Percentiles rank a stretch among this genome's conserved stretches.
phyloP scores from a whole-genome alignment of 257 asterid species.

The Nicotiana tomentosiformis region DNA sequence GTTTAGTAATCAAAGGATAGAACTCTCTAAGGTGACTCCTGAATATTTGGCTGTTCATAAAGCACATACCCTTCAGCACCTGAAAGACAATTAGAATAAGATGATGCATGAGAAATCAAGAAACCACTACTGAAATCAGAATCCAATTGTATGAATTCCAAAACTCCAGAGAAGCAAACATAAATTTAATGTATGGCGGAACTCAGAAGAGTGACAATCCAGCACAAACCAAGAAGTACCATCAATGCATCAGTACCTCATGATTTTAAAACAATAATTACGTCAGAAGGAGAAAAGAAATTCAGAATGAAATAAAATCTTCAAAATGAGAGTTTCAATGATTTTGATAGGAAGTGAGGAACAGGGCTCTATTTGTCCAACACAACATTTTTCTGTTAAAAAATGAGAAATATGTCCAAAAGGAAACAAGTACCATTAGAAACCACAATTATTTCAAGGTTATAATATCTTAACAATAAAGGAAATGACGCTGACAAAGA shows the following conservation, averaged over 20 bases:
- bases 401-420: neutral
- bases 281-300: neutral
- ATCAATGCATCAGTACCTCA: neutral
- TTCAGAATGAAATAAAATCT: neutral
- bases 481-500: neutral
- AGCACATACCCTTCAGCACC: constrained; percentile 87
- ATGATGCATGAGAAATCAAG: neutral
- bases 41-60: constrained; percentile 72
- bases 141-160: neutral
- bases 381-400: neutral
- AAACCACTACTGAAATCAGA: neutral
- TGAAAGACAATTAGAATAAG: constrained; percentile 32
- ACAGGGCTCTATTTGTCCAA: neutral
- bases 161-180: neutral
- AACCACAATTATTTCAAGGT: neutral
- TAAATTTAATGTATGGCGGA: neutral
- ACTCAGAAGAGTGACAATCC: neutral
- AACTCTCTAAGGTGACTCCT: constrained; percentile 75
- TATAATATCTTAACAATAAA: neutral
- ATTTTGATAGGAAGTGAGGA: constrained; percentile 1
- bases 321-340: neutral
- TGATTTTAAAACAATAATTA: neutral
- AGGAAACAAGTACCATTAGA: neutral
- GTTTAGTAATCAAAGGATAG: constrained; percentile 89
- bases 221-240: neutral